Evolutionary conservation across 345 rosid genomes (phyloP), one percentile per base, ranked within the genome.

Genomic region (Psidium friedrichsthalianum): DNA sequence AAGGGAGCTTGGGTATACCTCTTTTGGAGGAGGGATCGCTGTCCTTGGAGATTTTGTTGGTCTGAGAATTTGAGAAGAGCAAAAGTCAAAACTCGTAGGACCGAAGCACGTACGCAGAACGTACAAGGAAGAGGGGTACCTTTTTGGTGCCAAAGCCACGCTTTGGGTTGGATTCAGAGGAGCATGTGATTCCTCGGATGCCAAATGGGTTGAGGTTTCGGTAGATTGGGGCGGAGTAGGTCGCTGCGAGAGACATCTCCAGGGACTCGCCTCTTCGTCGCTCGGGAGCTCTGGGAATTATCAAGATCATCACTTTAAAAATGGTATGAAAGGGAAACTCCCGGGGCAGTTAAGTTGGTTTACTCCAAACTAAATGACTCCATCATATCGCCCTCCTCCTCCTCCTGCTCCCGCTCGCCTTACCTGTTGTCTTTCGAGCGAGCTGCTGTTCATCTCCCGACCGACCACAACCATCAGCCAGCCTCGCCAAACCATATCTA

Each of bases 101-200:
- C 51, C 12, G 40, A 82, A 15, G 49, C n/a, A 57, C 51, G 32
- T 11, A 49, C 76, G 16, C 9, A 64, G 32, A 5, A 27, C 76
- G 20, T 21, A 32, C 0, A 12, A 14, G 22, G 56, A 58, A 21
- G 85, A 14, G 54, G 47, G 51, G 12, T 25, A 84, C 82, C 85
- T 69, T 58, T 52, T 87, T 87, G 85, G 91, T 22, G 47, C 93
- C 94, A 83, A 93, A 93, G 51, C 93, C 93, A 11, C 93, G 92
- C 80, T 61, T 53, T 2, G 88, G 83, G n/a, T 89, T 88, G 83
- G 74, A 9, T 24, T 92, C 88, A 86, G 87, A 87, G 53, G 91
- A 91, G 89, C 95, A 92, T 7, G 83, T 85, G 44, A 92, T 83
- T 59, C 89, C 84, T 53, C 87, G 85, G 18, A 84, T 10, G 44